These are phyloP conservation scores for Botrytis medusae DNA, from an alignment of 2,329 filamentous ascomycete species.

Conservation along the genomic window DNA sequence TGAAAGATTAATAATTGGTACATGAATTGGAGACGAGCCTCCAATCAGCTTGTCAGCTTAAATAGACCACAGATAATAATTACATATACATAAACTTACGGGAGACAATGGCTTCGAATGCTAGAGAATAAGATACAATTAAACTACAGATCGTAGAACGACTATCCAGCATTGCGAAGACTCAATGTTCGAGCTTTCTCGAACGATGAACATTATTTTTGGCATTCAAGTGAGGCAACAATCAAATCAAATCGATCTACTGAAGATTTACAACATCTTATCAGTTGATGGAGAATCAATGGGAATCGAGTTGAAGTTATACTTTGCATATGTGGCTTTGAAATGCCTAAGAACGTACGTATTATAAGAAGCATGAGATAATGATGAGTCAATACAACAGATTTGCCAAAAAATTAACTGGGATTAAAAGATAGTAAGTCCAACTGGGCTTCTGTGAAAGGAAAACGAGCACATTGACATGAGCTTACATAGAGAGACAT, in stretches of 20 bases:
- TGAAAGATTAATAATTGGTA: not conserved
- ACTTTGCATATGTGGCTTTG: not conserved
- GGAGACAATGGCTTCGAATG: not conserved
- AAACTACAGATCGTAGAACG: not conserved
- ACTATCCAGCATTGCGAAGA: not conserved
- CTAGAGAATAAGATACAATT: not conserved
- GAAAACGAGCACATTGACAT: not conserved
- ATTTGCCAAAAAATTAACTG: not conserved
- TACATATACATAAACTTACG: accelerated
- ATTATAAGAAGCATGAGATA: not conserved
- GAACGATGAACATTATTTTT: not conserved
- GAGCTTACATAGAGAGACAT: not conserved
- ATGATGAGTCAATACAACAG: not conserved
- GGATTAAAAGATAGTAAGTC: not conserved
- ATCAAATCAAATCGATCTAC: not conserved
- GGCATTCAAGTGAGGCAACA: not conserved
- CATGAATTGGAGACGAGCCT: not conserved
- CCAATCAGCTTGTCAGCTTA: not conserved
- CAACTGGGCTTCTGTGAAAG: not conserved
- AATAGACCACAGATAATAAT: not conserved
- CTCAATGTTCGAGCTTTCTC: not conserved
- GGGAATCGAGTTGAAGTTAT: not conserved
- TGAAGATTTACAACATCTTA: not conserved
- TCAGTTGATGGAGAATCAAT: not conserved
- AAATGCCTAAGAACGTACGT: not conserved